Percentiles rank a stretch among this genome's conserved stretches.
Evolutionary conservation across 192 early-diverging fungal genomes (phyloP).

Genomic region (Entophlyctis helioformis): DNA sequence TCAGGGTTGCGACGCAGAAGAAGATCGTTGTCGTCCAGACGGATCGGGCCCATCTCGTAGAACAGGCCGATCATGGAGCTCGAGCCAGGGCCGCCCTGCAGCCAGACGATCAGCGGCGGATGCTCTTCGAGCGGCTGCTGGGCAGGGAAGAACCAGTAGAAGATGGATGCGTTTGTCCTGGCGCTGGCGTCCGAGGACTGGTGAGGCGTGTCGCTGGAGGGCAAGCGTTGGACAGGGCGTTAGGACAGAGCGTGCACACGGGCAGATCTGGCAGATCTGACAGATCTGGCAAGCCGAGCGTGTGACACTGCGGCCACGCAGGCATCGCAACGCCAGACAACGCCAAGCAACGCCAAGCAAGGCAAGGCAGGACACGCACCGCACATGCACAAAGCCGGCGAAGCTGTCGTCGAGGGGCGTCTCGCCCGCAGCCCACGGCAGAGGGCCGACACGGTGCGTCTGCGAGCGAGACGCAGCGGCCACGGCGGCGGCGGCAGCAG

Average conservation of each 20-base stretch:
- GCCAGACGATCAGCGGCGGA: constrained; percentile 64
- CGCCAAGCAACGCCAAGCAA: not conserved
- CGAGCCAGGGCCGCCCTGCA: constrained; percentile 76
- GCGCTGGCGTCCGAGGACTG: too few species aligned
- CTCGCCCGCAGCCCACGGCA: constrained; percentile 1
- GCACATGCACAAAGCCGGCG: constrained; percentile 1
- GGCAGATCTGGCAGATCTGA: too few species aligned
- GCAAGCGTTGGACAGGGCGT: too few species aligned
- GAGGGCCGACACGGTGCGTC: not conserved
- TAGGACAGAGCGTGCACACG: too few species aligned
- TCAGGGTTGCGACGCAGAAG: constrained; percentile 33
- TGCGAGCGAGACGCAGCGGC: too few species aligned
- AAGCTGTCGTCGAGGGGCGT: not conserved
- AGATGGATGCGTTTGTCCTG: not conserved
- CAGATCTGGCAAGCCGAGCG: not conserved
- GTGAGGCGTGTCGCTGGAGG: too few species aligned
- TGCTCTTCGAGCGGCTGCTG: constrained; percentile 38
- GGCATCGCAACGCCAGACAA: not conserved
- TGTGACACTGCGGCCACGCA: not conserved
- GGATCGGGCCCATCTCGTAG: constrained; percentile 63
- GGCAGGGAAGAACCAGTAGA: constrained; percentile 75
- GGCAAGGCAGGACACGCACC: not conserved
- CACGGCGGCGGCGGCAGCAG: too few species aligned
- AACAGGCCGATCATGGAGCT: constrained; percentile 68
- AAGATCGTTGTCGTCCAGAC: constrained; percentile 33